phyloP scores from a whole-genome alignment of 169 alveolate genomes.

The Cryptosporidium viatorum region DNA sequence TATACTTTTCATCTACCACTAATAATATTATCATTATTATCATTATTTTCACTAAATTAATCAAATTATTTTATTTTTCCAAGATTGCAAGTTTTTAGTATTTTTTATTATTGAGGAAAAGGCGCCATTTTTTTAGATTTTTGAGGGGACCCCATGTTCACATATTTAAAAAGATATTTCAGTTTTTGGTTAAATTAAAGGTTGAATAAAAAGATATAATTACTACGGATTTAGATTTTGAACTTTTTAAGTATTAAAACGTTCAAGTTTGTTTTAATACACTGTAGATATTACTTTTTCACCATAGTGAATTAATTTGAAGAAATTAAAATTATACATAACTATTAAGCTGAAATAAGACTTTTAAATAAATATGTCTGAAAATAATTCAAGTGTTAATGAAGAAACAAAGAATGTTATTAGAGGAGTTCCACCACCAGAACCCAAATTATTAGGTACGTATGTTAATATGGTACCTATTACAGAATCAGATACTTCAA shows the following conservation, averaged over 20 bases:
- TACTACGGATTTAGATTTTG: neutral
- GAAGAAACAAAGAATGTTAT: constrained; percentile 48
- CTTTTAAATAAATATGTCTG: constrained; percentile 35
- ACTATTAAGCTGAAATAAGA: neutral
- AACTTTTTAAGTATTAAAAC: neutral
- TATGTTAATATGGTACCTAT: constrained; percentile 70
- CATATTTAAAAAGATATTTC: neutral
- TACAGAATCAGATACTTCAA: constrained; percentile 7
- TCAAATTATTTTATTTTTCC: neutral
- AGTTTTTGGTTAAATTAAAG: neutral
- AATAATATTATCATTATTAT: too few relatives aligned
- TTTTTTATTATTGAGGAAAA: neutral
- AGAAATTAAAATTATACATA: neutral
- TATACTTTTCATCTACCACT: neutral
- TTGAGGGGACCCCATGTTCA: constrained; percentile 8
- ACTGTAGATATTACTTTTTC: neutral
- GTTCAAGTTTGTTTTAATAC: neutral
- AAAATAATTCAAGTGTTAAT: constrained; percentile 36
- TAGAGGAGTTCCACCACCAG: constrained; percentile 61
- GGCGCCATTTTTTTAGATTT: constrained; percentile 17
- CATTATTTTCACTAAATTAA: too few relatives aligned
- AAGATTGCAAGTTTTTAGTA: neutral
- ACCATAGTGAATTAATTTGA: neutral
- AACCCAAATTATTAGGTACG: constrained; percentile 47
- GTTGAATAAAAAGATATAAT: neutral